Evolutionary conservation across 1,284 basidiomycete genomes (phyloP).

Genomic region (Polyporus tsugae): DNA sequence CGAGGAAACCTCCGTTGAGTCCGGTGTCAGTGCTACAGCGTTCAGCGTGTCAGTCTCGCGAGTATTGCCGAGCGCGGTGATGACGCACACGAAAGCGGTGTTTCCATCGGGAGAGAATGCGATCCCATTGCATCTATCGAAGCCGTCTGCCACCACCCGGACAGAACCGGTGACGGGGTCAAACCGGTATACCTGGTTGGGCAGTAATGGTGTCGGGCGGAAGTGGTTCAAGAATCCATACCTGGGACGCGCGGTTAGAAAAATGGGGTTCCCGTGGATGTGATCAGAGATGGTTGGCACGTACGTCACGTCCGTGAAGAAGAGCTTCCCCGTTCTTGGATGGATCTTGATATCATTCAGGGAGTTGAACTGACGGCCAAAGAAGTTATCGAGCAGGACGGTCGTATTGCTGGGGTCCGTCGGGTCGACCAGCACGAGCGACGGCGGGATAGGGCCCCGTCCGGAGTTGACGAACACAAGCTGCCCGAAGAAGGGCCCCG

Average conservation of each 20-base stretch:
- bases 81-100: slow-evolving; percentile 69
- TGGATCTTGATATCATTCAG: slow-evolving; percentile 54
- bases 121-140: slow-evolving; percentile 70
- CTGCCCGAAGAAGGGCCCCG: slow-evolving; percentile 69
- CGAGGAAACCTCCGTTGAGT: slow-evolving; percentile 54
- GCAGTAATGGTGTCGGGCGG: slow-evolving; percentile 68
- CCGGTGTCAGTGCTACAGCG: slow-evolving; percentile 62
- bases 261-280: neutral
- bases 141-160: slow-evolving; percentile 75
- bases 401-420: slow-evolving; percentile 53
- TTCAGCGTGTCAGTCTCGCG: neutral
- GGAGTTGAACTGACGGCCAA: slow-evolving; percentile 86
- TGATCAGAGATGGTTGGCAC: neutral
- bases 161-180: slow-evolving; percentile 71
- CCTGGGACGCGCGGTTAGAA: slow-evolving; percentile 42
- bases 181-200: slow-evolving; percentile 79
- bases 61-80: neutral
- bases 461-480: slow-evolving; percentile 76
- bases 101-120: slow-evolving; percentile 73
- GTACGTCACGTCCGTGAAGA: slow-evolving; percentile 10
- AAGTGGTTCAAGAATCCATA: slow-evolving; percentile 74
- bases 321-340: slow-evolving; percentile 55
- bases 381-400: slow-evolving; percentile 50
- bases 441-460: slow-evolving; percentile 67
- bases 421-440: slow-evolving; percentile 73